Evolutionary conservation across 179 eudicot genomes (phyloP), one percentile per base, ranked within the genome.

Genomic region (Pouteria campechiana): DNA sequence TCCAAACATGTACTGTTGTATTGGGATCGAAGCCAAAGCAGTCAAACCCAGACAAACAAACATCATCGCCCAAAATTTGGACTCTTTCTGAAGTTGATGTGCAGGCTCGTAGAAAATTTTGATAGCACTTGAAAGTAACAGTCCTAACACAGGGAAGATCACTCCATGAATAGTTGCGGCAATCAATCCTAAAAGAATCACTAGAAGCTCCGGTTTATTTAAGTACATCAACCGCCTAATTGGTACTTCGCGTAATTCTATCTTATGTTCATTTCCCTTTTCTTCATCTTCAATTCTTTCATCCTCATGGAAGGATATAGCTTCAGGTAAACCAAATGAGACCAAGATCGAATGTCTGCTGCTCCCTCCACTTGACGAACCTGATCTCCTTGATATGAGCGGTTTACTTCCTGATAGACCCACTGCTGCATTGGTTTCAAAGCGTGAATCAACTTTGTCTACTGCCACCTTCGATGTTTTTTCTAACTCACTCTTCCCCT

Each of bases 1-100:
- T 45, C 76, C 87, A 21, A 84, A 84, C 41, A 75, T 60, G 54
- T 50, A 75, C 25, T 69, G 70, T 70, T 88, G 88, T 11, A 71
- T 24, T 5, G 94, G 87, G 22, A 75, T 16, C 27, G 48, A 67
- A 8, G 64, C 11, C 4, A 87, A 25, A 63, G 62, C 32, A n/a
- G 50, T 28, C 13, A 45, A 0, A 5, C 68, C 94, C 29, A 83
- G 33, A 3, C 31, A 37, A 17, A 76, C 25, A 43, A 50, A 76
- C 54, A 75, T 56, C 1, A 71, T 41, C 23, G 78, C 74, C 94
- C 96, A 87, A 55, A 54, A 60, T 37, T 27, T 57, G 1, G 96
- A 72, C 34, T 77, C 81, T 23, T 66, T 64, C 14, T 22, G 60
- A 15, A 77, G 70, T 41, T 55, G 24, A 3, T 37, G 37, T 1